phyloP scores from a whole-genome alignment of 176 grass and related monocot species.

The Miscanthus lutarioriparius region DNA sequence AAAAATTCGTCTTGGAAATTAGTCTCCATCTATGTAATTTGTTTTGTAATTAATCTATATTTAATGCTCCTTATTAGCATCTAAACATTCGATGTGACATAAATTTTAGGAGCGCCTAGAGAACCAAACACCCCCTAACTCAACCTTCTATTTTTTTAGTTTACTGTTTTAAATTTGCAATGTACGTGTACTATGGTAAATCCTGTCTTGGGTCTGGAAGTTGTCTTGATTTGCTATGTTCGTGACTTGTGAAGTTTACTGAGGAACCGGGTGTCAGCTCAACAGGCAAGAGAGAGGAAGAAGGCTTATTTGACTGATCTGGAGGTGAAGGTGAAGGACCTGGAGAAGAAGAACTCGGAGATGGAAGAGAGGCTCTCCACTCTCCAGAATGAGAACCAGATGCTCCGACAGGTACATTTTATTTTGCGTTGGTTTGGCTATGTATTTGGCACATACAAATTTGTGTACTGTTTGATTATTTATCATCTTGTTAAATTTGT shows the following conservation, averaged over 20 bases:
- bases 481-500: background rate
- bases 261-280: constrained; percentile 83
- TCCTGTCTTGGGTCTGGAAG: background rate
- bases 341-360: constrained; percentile 78
- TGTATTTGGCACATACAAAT: background rate
- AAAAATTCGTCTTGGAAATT: no score
- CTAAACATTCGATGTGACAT: no score
- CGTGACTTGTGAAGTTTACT: constrained; percentile 53
- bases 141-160: background rate
- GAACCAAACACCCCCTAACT: no score
- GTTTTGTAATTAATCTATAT: no score
- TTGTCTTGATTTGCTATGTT: constrained; percentile 28
- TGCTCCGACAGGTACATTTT: constrained; percentile 73
- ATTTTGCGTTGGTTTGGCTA: background rate
- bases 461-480: background rate
- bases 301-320: constrained; percentile 81
- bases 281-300: constrained; percentile 90
- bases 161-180: background rate
- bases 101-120: no score
- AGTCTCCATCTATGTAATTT: no score
- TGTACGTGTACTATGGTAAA: background rate
- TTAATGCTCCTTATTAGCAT: no score
- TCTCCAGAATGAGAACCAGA: constrained; percentile 88
- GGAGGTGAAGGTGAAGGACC: constrained; percentile 66
- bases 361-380: constrained; percentile 75